Evolutionary conservation across 345 rosid genomes (phyloP), one percentile per base, ranked within the genome.

Genomic region (Euphorbia peplus): DNA sequence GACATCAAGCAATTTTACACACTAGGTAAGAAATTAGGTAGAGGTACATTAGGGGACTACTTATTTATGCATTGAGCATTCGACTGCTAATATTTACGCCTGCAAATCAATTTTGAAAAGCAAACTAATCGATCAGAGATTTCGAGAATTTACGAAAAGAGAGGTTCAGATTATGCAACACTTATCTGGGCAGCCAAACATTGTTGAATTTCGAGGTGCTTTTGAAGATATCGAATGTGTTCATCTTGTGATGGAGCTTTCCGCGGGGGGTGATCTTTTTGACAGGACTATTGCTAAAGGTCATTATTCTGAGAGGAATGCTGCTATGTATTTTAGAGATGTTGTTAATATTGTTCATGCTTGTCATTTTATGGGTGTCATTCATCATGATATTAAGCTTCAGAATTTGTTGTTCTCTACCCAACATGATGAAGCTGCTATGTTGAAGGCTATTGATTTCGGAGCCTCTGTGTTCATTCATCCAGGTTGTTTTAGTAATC

Each of bases 221-320:
- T 86, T 74, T 76, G 96, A 89, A 79, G 97, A 91, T 55, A 81
- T 82, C 73, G 85, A 85, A 70, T 83, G 88, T 55, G 90, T 89
- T 61, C 97, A 91, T 80, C 81, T 91, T 21, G 91, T 89, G 50
- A 91, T 91, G 97, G 97, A 89, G 79, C 86, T 91, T 66, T 91
- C 95, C 19, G 89, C 91, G 67, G 97, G 97, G 2, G 93, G 97
- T 10, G 97, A 91, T 80, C 88, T 91, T n/a, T 91, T 91, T 68
- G 97, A 91, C 72, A 74, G 87, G 72, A 91, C 87, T 28, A 85
- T 82, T 41, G 89, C 85, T 37, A 72, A 81, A 44, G 96, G 96
- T 32, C 89, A 89, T 70, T 91, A 89, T 60, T 76, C 90, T 0
- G 97, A 91, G 84, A 83, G 82, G 61, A 96, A 90, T 67, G 96